These are phyloP conservation scores for Neurospora sp. DNA, from an alignment of 2,329 filamentous ascomycete genomes.

Conservation along the genomic window DNA sequence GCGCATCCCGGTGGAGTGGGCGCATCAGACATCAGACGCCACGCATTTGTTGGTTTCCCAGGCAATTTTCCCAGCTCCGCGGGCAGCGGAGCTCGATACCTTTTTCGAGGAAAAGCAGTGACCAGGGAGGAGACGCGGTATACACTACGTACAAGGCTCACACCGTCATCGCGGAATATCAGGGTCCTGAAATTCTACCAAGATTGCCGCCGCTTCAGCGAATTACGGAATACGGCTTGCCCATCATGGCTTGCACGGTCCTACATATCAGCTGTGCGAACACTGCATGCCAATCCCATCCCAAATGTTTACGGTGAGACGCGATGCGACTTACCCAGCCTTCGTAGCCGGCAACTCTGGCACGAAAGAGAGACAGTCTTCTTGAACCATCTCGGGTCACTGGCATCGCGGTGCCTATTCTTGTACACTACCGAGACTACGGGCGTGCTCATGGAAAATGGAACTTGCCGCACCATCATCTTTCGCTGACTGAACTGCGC, in stretches of 20 bases:
- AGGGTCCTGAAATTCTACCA: background rate
- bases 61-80: background rate
- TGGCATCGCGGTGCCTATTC: background rate
- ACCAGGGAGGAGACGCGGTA: background rate
- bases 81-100: background rate
- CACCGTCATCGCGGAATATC: background rate
- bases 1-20: background rate
- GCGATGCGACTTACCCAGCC: background rate
- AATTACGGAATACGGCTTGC: background rate
- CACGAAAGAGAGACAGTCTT: background rate
- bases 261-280: background rate
- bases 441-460: background rate
- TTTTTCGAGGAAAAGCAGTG: background rate
- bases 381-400: background rate
- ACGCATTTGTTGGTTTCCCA: background rate
- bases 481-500: background rate
- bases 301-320: background rate
- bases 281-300: background rate
- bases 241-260: background rate
- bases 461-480: background rate
- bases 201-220: background rate
- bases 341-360: background rate
- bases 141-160: background rate
- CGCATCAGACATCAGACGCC: background rate
- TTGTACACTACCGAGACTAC: background rate